Conservation (phyloP, 2,329 filamentous ascomycete species). For the Phyllosticta paracitricarpa region DNA sequence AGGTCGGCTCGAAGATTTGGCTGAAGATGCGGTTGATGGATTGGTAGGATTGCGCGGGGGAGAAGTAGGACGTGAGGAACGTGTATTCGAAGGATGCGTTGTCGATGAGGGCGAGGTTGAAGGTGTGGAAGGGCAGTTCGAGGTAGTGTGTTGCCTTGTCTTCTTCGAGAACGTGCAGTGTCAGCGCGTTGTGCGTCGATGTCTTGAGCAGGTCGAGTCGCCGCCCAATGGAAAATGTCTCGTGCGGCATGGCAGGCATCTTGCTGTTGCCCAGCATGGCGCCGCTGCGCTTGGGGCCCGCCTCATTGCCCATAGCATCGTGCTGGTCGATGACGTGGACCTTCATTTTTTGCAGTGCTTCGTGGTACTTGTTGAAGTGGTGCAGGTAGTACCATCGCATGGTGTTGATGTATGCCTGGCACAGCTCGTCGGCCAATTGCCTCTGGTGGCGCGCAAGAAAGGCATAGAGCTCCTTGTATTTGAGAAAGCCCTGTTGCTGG, state of each 20-base stretch:
- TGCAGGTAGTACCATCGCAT: slow-evolving; percentile 98
- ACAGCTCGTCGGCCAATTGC: slow-evolving; percentile 79
- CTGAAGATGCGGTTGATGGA: slow-evolving; percentile 73
- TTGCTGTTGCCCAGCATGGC: slow-evolving; percentile 18
- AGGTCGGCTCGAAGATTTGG: slow-evolving; percentile 82
- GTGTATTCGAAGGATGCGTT: slow-evolving; percentile 93
- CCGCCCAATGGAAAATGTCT: slow-evolving; percentile 81
- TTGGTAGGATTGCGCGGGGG: slow-evolving; percentile 62
- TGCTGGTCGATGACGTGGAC: slow-evolving; percentile 73
- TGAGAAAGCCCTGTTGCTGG: slow-evolving; percentile 83
- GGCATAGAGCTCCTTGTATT: slow-evolving; percentile 76
- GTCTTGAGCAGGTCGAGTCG: slow-evolving; percentile 73
- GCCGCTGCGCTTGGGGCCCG: slow-evolving; percentile 48
- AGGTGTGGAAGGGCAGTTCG: slow-evolving; percentile 84
- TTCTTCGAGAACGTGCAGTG: slow-evolving; percentile 86
- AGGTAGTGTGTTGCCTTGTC: slow-evolving; percentile 77
- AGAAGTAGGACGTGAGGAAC: slow-evolving; percentile 85
- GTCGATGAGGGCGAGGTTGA: slow-evolving; percentile 87
- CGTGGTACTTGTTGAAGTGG: slow-evolving; percentile 81
- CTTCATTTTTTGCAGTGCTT: slow-evolving; percentile 74
- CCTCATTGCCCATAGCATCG: slow-evolving; percentile 73
- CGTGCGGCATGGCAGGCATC: slow-evolving; percentile 53
- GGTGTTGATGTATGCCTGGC: slow-evolving; percentile 89
- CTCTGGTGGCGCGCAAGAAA: slow-evolving; percentile 78
- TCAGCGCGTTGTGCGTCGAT: slow-evolving; percentile 62